These are phyloP conservation scores for Ustilago lituana DNA, from an alignment of 1,284 basidiomycete genomes.

Conservation along the genomic window DNA sequence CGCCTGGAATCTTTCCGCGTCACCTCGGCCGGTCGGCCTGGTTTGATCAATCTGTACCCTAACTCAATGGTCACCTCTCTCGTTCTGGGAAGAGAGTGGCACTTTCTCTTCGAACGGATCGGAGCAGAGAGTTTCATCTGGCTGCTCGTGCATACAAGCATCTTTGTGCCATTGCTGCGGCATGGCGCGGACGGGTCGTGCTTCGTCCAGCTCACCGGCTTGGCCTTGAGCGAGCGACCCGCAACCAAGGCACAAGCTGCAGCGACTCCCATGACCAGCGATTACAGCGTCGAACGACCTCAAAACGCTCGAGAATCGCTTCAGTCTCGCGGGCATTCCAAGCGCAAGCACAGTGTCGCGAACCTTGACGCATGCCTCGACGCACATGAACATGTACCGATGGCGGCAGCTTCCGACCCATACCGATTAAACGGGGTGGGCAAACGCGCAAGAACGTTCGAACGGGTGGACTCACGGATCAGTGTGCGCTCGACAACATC, in stretches of 20 bases:
- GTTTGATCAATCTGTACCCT: conserved; percentile 74
- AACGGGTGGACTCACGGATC: conserved; percentile 18
- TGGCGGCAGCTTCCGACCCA: too few species aligned
- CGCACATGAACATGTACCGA: neutral
- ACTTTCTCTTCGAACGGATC: conserved; percentile 74
- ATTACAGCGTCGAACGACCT: too few species aligned
- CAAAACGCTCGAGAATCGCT: too few species aligned
- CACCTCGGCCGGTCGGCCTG: conserved; percentile 33
- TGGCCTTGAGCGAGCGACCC: conserved; percentile 72
- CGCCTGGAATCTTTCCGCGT: conserved; percentile 18
- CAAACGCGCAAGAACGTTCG: conserved; percentile 15
- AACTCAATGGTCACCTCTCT: conserved; percentile 80
- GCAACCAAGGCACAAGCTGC: neutral
- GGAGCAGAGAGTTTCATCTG: conserved; percentile 79
- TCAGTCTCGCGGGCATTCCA: neutral
- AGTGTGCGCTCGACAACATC: conserved; percentile 17
- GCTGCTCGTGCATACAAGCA: conserved; percentile 76
- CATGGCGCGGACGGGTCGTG: conserved; percentile 73
- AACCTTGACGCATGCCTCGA: neutral
- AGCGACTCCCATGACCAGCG: too few species aligned
- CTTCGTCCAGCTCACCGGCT: conserved; percentile 80
- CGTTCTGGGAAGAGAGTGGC: conserved; percentile 75
- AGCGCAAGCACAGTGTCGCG: conserved; percentile 20
- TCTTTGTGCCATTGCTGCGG: conserved; percentile 76
- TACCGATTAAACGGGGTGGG: too few species aligned